Conservation (phyloP, 768 basidiomycete species). For the Amanita polypyramis region DNA sequence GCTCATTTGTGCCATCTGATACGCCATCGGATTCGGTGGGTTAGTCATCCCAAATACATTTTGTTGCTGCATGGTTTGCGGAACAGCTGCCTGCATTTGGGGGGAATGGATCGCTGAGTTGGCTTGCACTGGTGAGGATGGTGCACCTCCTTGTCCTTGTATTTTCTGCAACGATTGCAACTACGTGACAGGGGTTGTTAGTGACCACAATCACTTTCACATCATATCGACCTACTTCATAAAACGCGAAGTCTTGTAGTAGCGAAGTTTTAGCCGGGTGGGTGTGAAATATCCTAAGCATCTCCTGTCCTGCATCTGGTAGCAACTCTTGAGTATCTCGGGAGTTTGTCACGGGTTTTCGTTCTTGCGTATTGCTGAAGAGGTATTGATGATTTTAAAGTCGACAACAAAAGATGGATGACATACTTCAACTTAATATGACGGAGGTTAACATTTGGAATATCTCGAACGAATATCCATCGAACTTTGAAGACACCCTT, state of each 20-base stretch:
- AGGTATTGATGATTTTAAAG: background rate
- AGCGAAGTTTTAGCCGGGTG: conserved; percentile 91
- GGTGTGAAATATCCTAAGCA: conserved; percentile 90
- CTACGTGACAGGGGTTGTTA: conserved; percentile 23
- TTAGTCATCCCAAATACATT: conserved; percentile 36
- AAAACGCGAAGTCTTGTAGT: conserved; percentile 88
- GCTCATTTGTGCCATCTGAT: conserved; percentile 46
- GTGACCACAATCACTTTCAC: background rate
- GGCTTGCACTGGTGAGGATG: conserved; percentile 31
- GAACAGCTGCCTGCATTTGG: conserved; percentile 22
- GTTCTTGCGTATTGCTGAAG: conserved; percentile 87
- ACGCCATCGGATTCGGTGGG: conserved; percentile 40
- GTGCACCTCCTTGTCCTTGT: conserved; percentile 24
- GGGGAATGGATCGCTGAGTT: conserved; percentile 28
- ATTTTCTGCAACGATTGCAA: conserved; percentile 82
- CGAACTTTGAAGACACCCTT: conserved; percentile 98
- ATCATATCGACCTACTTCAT: conserved; percentile 49
- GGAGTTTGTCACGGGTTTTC: conserved; percentile 97
- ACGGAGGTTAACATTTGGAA: conserved; percentile 79
- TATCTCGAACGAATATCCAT: conserved; percentile 97
- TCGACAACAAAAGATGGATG: conserved; percentile 14
- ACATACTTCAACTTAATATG: conserved; percentile 93
- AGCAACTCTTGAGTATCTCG: conserved; percentile 96
- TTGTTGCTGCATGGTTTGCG: conserved; percentile 27
- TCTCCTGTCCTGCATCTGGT: conserved; percentile 93